Percentiles rank a stretch among this genome's conserved stretches.
Evolutionary conservation across 1,284 basidiomycete species (phyloP).

Genomic region (Athelia psychrophila): DNA sequence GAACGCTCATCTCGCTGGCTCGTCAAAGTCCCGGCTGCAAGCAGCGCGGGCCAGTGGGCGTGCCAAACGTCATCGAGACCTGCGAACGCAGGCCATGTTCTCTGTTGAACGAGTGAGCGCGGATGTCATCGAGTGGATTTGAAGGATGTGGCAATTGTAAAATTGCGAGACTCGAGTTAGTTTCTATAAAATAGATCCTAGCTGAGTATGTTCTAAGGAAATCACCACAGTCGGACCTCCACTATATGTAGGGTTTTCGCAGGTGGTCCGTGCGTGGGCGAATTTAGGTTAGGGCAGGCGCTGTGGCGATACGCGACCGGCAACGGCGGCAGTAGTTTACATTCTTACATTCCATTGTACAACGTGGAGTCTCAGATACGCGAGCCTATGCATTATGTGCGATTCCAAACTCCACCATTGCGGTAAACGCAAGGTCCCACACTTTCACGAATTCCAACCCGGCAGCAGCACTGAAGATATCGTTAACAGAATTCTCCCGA

Average conservation of each 20-base stretch:
- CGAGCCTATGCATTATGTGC: neutral
- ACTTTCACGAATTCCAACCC: slow-evolving; percentile 1
- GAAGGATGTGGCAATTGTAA: slow-evolving; percentile 80
- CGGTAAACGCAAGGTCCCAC: neutral
- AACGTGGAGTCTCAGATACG: too few species aligned
- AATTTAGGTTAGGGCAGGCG: too few species aligned
- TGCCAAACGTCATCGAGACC: neutral
- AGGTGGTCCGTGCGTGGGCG: too few species aligned
- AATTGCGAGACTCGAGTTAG: slow-evolving; percentile 87
- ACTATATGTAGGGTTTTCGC: neutral
- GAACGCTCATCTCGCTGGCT: neutral
- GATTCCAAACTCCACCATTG: neutral
- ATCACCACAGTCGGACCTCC: neutral
- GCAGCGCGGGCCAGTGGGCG: neutral
- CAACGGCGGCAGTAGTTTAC: too few species aligned
- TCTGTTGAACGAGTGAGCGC: slow-evolving; percentile 74
- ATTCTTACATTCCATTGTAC: too few species aligned
- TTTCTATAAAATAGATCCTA: slow-evolving; percentile 89
- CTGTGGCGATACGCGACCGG: too few species aligned
- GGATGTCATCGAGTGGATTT: slow-evolving; percentile 76
- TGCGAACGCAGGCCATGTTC: slow-evolving; percentile 52
- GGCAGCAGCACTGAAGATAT: neutral
- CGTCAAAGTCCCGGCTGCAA: neutral
- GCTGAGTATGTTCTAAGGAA: slow-evolving; percentile 19
- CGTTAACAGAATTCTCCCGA: neutral